These are phyloP conservation scores for Solanum hybrid DNA, from an alignment of 305 asterid species.

Conservation along the genomic window DNA sequence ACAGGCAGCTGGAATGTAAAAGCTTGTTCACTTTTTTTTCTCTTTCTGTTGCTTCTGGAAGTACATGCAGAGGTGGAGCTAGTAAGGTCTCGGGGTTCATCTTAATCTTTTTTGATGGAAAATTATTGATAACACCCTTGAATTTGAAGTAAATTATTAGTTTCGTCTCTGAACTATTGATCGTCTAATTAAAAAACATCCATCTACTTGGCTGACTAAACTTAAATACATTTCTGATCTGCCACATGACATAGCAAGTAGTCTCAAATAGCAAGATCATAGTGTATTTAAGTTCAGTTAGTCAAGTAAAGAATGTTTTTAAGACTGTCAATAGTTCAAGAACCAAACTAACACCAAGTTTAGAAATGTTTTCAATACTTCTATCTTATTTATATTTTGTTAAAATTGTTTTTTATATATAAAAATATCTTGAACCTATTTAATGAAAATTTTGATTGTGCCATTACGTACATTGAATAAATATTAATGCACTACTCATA, in stretches of 20 bases:
- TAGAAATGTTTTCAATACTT: too few species aligned
- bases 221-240: too few species aligned
- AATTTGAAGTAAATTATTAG: neutral
- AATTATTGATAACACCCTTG: fast-evolving
- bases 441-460: too few species aligned
- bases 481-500: neutral
- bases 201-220: too few species aligned
- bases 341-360: neutral
- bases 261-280: neutral
- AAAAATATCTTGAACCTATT: neutral
- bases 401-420: too few species aligned
- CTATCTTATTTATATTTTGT: neutral
- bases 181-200: too few species aligned
- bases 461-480: neutral
- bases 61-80: neutral
- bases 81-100: neutral
- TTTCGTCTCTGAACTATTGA: neutral
- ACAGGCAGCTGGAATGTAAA: neutral
- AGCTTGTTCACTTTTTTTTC: neutral
- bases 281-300: neutral
- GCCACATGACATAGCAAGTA: neutral
- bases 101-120: too few species aligned
- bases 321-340: neutral
- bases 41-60: neutral
- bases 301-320: neutral